These are phyloP conservation scores for Diaporthe citri DNA, from an alignment of 2,329 filamentous ascomycete species.

Conservation along the genomic window DNA sequence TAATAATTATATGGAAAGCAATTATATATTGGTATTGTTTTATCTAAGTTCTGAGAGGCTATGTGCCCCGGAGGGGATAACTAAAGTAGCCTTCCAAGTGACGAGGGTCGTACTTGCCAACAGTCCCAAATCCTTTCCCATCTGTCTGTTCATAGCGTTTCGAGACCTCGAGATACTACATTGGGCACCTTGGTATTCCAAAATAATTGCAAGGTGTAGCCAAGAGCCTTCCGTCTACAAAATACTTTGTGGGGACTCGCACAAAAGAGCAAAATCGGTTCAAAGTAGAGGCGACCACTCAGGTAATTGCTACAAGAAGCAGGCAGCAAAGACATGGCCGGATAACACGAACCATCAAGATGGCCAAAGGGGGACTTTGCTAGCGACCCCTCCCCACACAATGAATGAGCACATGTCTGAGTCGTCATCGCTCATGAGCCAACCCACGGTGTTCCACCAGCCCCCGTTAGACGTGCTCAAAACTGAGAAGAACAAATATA, in stretches of 20 bases:
- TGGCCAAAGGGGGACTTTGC: background rate
- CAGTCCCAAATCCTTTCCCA: background rate
- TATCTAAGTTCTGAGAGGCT: too few relatives aligned
- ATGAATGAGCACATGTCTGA: conserved; percentile 4
- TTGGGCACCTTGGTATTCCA: background rate
- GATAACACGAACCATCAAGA: background rate
- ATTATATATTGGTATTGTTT: too few relatives aligned
- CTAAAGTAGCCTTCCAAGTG: too few relatives aligned
- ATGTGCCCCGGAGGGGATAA: too few relatives aligned
- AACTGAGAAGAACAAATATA: background rate
- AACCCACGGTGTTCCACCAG: background rate
- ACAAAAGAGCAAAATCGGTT: background rate
- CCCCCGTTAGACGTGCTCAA: background rate
- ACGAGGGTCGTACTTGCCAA: too few relatives aligned
- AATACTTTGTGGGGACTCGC: background rate
- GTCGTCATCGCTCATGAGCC: background rate
- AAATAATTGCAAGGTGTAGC: background rate
- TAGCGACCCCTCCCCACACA: background rate
- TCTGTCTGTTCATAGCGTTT: too few relatives aligned
- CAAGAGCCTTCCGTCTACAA: background rate
- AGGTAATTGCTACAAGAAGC: background rate
- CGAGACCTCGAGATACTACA: background rate
- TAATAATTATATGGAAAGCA: too few relatives aligned
- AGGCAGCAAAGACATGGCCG: background rate
- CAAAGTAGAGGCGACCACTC: background rate